Percentiles rank a stretch among this genome's conserved stretches.
These are phyloP conservation scores for Lycium barbarum DNA, from an alignment of 257 asterid species.

Conservation along the genomic window DNA sequence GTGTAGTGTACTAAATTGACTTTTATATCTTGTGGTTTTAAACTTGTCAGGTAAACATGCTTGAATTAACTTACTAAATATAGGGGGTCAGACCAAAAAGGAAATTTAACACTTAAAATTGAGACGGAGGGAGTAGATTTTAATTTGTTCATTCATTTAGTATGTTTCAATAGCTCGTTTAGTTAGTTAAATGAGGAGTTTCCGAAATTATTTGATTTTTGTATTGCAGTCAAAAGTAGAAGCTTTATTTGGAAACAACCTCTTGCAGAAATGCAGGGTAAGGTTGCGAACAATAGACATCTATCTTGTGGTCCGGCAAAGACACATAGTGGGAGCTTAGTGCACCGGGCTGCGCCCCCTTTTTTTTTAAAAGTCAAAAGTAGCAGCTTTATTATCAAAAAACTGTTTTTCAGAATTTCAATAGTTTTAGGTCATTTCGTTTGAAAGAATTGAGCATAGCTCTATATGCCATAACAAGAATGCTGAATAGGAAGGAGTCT, in stretches of 20 bases:
- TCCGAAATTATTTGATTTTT: not conserved
- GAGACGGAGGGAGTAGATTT: not conserved
- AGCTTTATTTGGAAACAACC: not conserved
- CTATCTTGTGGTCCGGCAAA: no score
- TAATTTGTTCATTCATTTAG: not conserved
- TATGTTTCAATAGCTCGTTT: not conserved
- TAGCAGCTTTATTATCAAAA: not conserved
- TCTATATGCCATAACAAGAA: not conserved
- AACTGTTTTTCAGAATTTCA: not conserved
- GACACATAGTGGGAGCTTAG: no score
- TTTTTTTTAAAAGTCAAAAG: not conserved
- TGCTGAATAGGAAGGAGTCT: not conserved
- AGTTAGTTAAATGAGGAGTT: not conserved
- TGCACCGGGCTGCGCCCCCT: no score
- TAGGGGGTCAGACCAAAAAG: no score
- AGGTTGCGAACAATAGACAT: no score
- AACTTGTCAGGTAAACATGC: no score
- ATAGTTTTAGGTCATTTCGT: not conserved
- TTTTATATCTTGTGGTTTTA: no score
- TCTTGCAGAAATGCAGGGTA: no score
- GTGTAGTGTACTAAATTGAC: no score
- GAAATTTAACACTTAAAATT: no score
- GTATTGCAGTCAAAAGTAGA: not conserved
- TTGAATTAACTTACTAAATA: no score
- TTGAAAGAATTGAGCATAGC: no score